A percentile compares a stretch with the other conserved stretches of the same genome.
These are phyloP conservation scores for Lentinula edodes DNA, from an alignment of 768 basidiomycete genomes.

Conservation along the genomic window DNA sequence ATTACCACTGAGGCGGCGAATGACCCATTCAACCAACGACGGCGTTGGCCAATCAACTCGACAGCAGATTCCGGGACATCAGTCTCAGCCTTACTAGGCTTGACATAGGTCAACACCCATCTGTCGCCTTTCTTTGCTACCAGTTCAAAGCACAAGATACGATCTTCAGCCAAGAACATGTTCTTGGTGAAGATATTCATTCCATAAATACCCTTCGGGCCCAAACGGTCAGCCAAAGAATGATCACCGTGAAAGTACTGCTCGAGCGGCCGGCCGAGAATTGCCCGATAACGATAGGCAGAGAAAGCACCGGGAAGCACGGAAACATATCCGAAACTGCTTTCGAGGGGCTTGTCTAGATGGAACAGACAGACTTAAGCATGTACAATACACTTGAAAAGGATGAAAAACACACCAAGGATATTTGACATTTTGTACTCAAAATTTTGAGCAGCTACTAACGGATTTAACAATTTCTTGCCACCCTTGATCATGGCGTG, in stretches of 20 bases:
- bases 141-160: slow-evolving; percentile 95
- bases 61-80: slow-evolving; percentile 93
- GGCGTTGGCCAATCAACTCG: slow-evolving; percentile 91
- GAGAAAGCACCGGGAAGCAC: slow-evolving; percentile 97
- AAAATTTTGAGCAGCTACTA: slow-evolving; percentile 94
- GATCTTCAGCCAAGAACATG: slow-evolving; percentile 83
- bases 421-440: slow-evolving; percentile 99
- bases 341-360: slow-evolving; percentile 88
- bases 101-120: slow-evolving; percentile 89
- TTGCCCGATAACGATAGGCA: slow-evolving; percentile 91
- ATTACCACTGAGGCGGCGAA: slow-evolving; percentile 87
- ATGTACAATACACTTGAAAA: background rate
- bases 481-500: slow-evolving; percentile 96
- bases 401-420: slow-evolving; percentile 43
- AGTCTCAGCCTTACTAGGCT: slow-evolving; percentile 93
- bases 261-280: slow-evolving; percentile 81
- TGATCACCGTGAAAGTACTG: slow-evolving; percentile 88
- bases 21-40: slow-evolving; percentile 95
- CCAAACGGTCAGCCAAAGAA: slow-evolving; percentile 86
- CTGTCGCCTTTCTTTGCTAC: slow-evolving; percentile 83
- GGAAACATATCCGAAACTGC: slow-evolving; percentile 92
- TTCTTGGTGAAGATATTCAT: slow-evolving; percentile 99
- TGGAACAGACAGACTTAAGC: slow-evolving; percentile 4
- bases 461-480: slow-evolving; percentile 84
- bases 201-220: slow-evolving; percentile 89